Conservation (phyloP, 2,329 filamentous ascomycete genomes). For the Colletotrichum kahawae region DNA sequence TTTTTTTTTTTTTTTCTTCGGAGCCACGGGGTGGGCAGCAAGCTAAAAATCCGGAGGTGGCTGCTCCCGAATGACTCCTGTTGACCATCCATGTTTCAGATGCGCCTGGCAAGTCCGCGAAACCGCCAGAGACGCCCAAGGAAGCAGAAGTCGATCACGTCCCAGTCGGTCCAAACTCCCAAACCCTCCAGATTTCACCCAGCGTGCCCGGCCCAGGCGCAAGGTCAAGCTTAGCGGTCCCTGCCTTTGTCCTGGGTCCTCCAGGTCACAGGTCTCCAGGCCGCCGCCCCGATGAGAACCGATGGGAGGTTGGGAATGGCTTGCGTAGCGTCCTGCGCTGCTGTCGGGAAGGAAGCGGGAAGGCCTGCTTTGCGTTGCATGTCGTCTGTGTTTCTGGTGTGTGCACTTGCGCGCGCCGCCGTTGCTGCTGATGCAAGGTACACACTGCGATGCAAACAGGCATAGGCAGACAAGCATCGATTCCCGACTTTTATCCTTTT, state of each 20-base stretch:
- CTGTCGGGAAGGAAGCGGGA: conserved; percentile 6
- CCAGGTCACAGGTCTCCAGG: neutral
- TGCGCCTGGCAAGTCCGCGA: conserved; percentile 20
- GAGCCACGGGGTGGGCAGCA: conserved; percentile 15
- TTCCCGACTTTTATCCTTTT: conserved; percentile 5
- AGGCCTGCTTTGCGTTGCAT: conserved; percentile 21
- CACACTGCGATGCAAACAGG: neutral
- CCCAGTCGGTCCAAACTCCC: conserved; percentile 30
- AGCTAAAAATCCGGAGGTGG: conserved; percentile 32
- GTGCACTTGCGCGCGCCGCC: conserved; percentile 2
- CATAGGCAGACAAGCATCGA: neutral
- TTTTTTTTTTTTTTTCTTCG: neutral
- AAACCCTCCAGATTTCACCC: conserved; percentile 21
- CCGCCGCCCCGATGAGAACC: neutral
- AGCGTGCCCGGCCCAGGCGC: conserved; percentile 17
- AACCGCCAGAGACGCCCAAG: conserved; percentile 17
- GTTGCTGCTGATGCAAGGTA: neutral
- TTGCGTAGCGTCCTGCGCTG: conserved; percentile 7
- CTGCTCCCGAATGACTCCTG: conserved; percentile 31
- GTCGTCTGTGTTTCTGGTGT: conserved; percentile 20
- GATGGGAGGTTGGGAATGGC: conserved; percentile 8
- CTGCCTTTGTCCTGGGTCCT: neutral
- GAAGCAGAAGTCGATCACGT: conserved; percentile 25
- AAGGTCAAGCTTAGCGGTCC: conserved; percentile 12
- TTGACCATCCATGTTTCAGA: conserved; percentile 22